Evolutionary conservation across 106 monocot genomes (phyloP), one percentile per base, ranked within the genome.

Genomic region (Cymbidium sinense): DNA sequence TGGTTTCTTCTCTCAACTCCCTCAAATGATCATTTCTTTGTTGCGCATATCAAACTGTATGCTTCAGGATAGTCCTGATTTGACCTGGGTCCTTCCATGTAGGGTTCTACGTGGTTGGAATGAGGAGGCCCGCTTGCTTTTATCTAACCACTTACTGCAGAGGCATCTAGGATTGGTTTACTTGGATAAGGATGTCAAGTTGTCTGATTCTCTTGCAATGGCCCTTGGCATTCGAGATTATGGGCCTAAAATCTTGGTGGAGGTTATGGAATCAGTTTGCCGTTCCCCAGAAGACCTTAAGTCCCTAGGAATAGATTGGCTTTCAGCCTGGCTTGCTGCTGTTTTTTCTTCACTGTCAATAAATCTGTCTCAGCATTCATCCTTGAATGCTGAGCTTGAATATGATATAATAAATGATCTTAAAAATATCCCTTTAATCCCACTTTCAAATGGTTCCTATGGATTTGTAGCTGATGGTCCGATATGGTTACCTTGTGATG

Each of bases 401-500:
- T 30, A 77, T 86, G 90, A 92, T 75, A 11, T 99, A 58, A 76
- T 91, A 18, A 78, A 80, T 75, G 43, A 34, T 74, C 83, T 99
- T 78, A 87, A 81, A 81, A 81, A 86, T 78, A 81, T 94, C 69
- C 86, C 90, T 30, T 82, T 95, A 51, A 85, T 99, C 83, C 99
- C 95, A 70, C 92, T 99, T 79, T 87, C 92, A 75, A 87, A 94
- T 89, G 90, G 95, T 2, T 87, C 92, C 31, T 90, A 82, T 76
- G 83, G 88, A 64, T 99, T 90, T 31, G 47, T 87, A 34, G 75
- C 83, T 79, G 83, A 95, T 79, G 95, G 92, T 31, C 87, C 94
- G n/a, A 93, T 99, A 55, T 99, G 99, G 99, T 88, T 99, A 70
- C 87, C 98, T 50, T 92, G 84, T 93, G 92, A 90, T 88, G 51